phyloP scores from a whole-genome alignment of 2,329 filamentous ascomycete genomes.

The Xylaria sp. region DNA sequence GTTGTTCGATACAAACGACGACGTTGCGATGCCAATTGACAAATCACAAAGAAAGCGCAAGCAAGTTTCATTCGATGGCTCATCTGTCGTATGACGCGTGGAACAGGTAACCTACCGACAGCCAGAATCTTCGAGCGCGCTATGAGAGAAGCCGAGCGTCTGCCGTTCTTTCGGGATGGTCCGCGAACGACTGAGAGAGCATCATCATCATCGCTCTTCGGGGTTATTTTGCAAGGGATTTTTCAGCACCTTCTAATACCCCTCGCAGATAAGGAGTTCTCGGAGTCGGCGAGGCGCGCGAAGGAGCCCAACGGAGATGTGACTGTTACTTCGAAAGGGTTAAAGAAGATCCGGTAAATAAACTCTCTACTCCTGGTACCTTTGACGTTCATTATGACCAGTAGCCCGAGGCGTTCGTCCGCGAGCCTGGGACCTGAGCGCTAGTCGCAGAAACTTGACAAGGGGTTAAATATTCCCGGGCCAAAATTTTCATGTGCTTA shows the following conservation, averaged over 20 bases:
- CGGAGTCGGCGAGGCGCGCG: slow-evolving; percentile 12
- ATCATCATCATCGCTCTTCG: slow-evolving; percentile 34
- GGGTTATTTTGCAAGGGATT: slow-evolving; percentile 17
- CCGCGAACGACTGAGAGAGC: slow-evolving; percentile 8
- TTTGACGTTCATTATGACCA: background rate
- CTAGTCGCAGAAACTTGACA: slow-evolving; percentile 4
- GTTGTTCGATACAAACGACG: slow-evolving; percentile 11
- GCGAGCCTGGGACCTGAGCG: background rate
- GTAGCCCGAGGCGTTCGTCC: background rate
- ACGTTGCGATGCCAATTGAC: slow-evolving; percentile 5
- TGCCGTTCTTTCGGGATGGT: slow-evolving; percentile 20
- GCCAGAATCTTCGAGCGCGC: slow-evolving; percentile 27
- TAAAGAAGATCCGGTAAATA: slow-evolving; percentile 18
- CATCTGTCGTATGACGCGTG: slow-evolving; percentile 26
- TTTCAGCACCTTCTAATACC: slow-evolving; percentile 17
- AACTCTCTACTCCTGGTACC: background rate
- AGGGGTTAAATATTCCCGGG: slow-evolving; percentile 19
- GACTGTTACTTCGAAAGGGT: background rate
- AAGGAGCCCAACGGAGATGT: slow-evolving; percentile 4
- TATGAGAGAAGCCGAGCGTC: slow-evolving; percentile 22
- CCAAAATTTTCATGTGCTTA: slow-evolving; percentile 23
- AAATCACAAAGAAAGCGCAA: slow-evolving; percentile 13
- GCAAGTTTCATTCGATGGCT: background rate
- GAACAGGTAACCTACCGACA: slow-evolving; percentile 6
- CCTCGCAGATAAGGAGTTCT: background rate